phyloP scores from a whole-genome alignment of 495 filamentous ascomycete genomes.

The Aspergillus kassunensis region DNA sequence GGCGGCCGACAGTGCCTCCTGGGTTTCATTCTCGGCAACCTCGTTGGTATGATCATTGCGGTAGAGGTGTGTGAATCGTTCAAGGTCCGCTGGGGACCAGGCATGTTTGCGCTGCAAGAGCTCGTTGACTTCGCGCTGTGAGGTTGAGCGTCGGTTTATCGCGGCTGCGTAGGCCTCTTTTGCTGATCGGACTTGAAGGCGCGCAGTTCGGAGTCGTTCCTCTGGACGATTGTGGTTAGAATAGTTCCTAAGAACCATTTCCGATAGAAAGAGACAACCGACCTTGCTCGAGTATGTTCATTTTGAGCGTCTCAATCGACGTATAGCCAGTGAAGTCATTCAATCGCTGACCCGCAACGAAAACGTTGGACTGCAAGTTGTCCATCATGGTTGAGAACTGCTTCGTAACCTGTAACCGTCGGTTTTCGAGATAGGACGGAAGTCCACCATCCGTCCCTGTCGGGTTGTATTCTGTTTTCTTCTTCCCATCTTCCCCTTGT shows the following conservation, averaged over 20 bases:
- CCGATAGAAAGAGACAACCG: not conserved
- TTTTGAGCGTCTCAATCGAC: slow-evolving; percentile 81
- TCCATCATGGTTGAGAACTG: slow-evolving; percentile 81
- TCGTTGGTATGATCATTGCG: slow-evolving; percentile 91
- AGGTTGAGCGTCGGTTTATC: slow-evolving; percentile 71
- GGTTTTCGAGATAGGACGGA: slow-evolving; percentile 72
- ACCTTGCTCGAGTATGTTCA: slow-evolving; percentile 67
- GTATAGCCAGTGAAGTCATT: slow-evolving; percentile 95
- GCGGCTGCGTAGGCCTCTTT: slow-evolving; percentile 73
- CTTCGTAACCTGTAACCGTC: slow-evolving; percentile 67
- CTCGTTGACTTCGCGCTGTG: slow-evolving; percentile 92
- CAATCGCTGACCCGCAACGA: slow-evolving; percentile 78
- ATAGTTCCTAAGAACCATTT: not conserved
- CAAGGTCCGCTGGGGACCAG: slow-evolving; percentile 83
- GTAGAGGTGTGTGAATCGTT: slow-evolving; percentile 91
- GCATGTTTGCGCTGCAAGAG: slow-evolving; percentile 90
- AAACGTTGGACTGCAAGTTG: slow-evolving; percentile 75
- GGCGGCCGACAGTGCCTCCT: slow-evolving; percentile 63
- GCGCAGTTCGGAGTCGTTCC: slow-evolving; percentile 55
- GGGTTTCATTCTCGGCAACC: slow-evolving; percentile 72
- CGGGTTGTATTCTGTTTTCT: not conserved
- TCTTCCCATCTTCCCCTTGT: slow-evolving; percentile 10
- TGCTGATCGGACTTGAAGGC: slow-evolving; percentile 60
- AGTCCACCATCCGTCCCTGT: slow-evolving; percentile 42
- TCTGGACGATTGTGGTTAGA: slow-evolving; percentile 44